phyloP scores from a whole-genome alignment of 192 early-diverging fungal species.

The Geranomyces michiganensis region DNA sequence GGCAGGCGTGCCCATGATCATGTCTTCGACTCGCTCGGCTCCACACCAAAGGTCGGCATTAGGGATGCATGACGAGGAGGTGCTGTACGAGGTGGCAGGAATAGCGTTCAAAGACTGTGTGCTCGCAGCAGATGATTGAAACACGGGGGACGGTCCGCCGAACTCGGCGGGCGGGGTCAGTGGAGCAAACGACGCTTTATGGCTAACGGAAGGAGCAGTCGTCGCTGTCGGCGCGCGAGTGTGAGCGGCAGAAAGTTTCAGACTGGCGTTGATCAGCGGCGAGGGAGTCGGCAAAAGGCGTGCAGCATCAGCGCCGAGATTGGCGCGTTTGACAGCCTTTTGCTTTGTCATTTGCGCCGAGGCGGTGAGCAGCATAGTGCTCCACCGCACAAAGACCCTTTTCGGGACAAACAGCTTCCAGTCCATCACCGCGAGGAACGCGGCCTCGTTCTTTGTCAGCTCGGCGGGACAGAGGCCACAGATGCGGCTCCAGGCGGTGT shows the following conservation, averaged over 20 bases:
- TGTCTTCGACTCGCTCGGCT: neutral
- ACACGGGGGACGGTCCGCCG: neutral
- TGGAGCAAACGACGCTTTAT: neutral
- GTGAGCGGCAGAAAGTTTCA: neutral
- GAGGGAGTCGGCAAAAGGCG: neutral
- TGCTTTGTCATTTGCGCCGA: slow-evolving; percentile 2
- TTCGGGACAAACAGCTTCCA: slow-evolving; percentile 73
- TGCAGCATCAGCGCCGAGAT: neutral
- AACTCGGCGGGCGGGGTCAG: neutral
- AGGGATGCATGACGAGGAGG: neutral
- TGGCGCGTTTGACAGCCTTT: neutral
- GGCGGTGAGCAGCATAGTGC: slow-evolving; percentile 31
- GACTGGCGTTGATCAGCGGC: neutral
- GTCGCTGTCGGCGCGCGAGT: neutral
- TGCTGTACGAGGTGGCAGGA: neutral
- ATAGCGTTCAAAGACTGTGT: too few relatives aligned
- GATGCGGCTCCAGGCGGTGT: slow-evolving; percentile 76
- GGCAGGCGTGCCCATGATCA: neutral
- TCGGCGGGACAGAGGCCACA: slow-evolving; percentile 73
- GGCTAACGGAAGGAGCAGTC: neutral
- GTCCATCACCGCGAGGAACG: slow-evolving; percentile 76
- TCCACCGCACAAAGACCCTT: slow-evolving; percentile 65
- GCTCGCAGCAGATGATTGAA: too few relatives aligned
- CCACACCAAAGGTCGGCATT: neutral
- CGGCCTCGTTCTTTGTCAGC: slow-evolving; percentile 81